Evolutionary conservation across 805 yeast species (phyloP).

Genomic region (Hyphopichia homilentoma): DNA sequence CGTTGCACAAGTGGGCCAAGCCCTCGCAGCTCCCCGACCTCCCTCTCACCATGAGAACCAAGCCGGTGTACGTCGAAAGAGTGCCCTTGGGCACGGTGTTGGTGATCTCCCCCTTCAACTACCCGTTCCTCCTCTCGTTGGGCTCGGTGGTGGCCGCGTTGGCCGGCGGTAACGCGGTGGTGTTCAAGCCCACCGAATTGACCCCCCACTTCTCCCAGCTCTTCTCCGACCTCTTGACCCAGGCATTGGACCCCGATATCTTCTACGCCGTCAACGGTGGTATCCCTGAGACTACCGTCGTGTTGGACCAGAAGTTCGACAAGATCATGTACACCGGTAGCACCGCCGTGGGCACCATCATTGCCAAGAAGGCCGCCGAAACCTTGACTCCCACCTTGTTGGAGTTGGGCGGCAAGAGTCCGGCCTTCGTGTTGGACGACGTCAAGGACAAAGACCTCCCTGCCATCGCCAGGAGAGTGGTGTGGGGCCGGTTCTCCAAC

Average conservation of each 20-base stretch:
- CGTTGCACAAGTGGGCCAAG: conserved; percentile 58
- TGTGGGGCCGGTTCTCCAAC: conserved; percentile 76
- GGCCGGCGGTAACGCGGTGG: conserved; percentile 81
- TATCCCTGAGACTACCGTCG: conserved; percentile 52
- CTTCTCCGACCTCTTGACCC: conserved; percentile 52
- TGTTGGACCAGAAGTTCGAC: conserved; percentile 68
- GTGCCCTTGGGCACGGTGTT: conserved; percentile 62
- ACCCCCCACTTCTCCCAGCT: conserved; percentile 58
- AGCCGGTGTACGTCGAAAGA: conserved; percentile 30
- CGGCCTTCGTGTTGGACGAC: conserved; percentile 62
- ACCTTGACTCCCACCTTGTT: conserved; percentile 73
- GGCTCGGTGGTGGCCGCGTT: conserved; percentile 74
- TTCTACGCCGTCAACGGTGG: conserved; percentile 72
- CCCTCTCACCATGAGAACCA: conserved; percentile 31
- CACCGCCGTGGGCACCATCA: conserved; percentile 66
- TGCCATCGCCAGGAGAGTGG: conserved; percentile 54
- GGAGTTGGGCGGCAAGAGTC: conserved; percentile 93
- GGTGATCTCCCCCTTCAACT: conserved; percentile 77
- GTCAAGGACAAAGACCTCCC: conserved; percentile 41
- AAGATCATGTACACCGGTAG: conserved; percentile 87
- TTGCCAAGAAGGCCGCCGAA: conserved; percentile 81
- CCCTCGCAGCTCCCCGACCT: conserved; percentile 40
- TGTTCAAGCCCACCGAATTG: conserved; percentile 71
- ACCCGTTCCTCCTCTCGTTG: conserved; percentile 63
- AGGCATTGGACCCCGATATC: conserved; percentile 53